Base-by-base conservation (phyloP, 2,329 filamentous ascomycete species). In the Alternaria longipes region DNA sequence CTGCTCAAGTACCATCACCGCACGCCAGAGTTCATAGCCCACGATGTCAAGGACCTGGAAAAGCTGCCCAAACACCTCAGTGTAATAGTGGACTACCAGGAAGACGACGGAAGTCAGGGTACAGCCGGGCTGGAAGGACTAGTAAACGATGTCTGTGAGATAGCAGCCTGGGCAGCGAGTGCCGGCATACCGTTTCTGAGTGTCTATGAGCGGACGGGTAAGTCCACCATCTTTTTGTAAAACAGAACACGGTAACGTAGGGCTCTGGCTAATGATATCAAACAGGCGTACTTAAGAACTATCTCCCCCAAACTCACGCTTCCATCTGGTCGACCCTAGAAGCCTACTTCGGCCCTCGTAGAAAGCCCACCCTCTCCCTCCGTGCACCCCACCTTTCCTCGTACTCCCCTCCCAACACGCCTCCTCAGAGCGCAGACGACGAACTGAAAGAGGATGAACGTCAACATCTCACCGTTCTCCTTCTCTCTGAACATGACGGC, bases 1-100 rank as follows among this genome's bases (percentile, higher is more conserved):
- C 86, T 98, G 63, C 84, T 97, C 56, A 94, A 94, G 78, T 95
- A 99, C 82, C 96, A 99, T 81, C 95, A 99, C 79, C 91, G 92
- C 54, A 97, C 94, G 0, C 95, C 95, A 8, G 92, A 97, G 76
- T 88, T 97, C 75, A 97, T 99, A 69, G 89, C 90, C 73, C 90
- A 91, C 73, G 95, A 99, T 81, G 90, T 98, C 26, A 88, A 88
- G 77, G 85, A 86, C 9, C 80, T 99, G 59, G 85, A 84, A 59
- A 88, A 90, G 70, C 80, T 96, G 62, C 95, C 95, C 3, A 87
- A 91, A 67, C 95, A 99, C 75, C 79, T 99, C 52, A 97, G 93
- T 74, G 90, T 97, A 11, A 90, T 98, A 56, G 81, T 99, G 60
- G 90, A 90, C 59, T 83, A 92, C 49, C 89, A 94, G 72, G 84